phyloP scores from a whole-genome alignment of 208 protist species.

The Polymyxa betae region DNA sequence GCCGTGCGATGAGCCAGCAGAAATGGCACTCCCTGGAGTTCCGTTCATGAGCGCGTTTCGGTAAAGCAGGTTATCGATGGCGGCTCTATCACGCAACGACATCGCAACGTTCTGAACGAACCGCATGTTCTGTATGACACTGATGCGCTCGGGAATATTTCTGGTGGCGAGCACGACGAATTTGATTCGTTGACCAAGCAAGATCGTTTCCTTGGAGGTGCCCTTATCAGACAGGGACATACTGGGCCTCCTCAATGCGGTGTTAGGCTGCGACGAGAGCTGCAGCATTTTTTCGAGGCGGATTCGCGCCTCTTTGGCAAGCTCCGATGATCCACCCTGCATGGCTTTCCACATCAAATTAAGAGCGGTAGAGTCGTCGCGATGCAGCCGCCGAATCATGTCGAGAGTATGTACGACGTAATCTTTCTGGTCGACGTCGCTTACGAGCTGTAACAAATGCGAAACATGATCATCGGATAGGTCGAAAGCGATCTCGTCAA shows the following conservation, averaged over 20 bases:
- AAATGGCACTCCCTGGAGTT: background rate
- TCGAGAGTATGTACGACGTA: slow-evolving; percentile 47
- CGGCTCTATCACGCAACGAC: background rate
- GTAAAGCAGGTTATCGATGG: background rate
- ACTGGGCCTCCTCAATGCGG: background rate
- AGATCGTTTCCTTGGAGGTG: background rate
- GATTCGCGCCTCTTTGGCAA: background rate
- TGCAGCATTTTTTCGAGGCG: slow-evolving; percentile 16
- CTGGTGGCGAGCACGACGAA: background rate
- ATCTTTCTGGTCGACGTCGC: background rate
- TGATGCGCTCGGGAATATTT: background rate
- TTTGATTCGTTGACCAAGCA: background rate
- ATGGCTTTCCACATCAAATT: slow-evolving; percentile 45
- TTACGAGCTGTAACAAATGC: background rate
- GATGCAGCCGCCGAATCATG: slow-evolving; percentile 13
- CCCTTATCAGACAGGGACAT: background rate
- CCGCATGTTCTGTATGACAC: slow-evolving; percentile 35
- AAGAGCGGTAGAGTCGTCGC: background rate
- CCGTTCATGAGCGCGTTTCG: too few species aligned
- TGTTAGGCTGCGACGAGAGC: background rate
- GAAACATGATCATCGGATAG: slow-evolving; percentile 14
- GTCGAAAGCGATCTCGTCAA: slow-evolving; percentile 5
- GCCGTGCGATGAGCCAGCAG: background rate
- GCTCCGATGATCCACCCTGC: slow-evolving; percentile 8
- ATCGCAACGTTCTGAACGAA: background rate